A percentile compares a stretch with the other conserved stretches of the same genome.
Conservation (phyloP, 768 basidiomycete species). For the Macrolepiota fuliginosa region DNA sequence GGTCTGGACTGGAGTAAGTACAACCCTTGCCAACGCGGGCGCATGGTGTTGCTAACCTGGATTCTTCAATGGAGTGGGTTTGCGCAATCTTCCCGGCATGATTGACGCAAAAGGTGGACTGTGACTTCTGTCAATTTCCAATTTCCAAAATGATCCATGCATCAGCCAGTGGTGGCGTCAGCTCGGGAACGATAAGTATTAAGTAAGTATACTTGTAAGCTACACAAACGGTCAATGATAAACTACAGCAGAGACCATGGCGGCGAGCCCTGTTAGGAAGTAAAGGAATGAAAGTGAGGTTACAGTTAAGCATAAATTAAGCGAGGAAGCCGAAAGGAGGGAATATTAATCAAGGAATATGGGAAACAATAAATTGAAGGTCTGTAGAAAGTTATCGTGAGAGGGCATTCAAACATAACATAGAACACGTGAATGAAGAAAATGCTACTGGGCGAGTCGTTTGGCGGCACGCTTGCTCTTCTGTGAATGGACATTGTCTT, state of each 20-base stretch:
- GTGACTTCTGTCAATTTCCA: not conserved
- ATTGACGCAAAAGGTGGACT: not conserved
- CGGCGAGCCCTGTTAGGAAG: not conserved
- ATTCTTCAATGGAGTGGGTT: conserved; percentile 28
- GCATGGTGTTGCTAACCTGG: conserved; percentile 30
- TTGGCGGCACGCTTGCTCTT: not conserved
- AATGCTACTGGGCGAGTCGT: not conserved
- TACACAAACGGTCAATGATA: not conserved
- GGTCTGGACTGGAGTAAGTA: conserved; percentile 36
- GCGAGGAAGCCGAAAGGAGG: not conserved
- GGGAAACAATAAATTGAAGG: not conserved
- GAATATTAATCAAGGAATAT: not conserved
- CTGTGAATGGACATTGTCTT: conserved; percentile 3
- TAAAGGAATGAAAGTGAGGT: not conserved
- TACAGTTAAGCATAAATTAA: conserved; percentile 4
- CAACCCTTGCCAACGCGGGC: no score
- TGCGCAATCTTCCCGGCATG: conserved; percentile 28
- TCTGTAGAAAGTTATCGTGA: not conserved
- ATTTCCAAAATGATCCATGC: not conserved
- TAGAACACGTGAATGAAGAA: not conserved
- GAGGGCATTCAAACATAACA: not conserved
- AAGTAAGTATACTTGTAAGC: not conserved
- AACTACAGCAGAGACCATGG: not conserved
- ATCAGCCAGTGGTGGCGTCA: not conserved
- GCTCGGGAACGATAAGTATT: not conserved